Evolutionary conservation across 768 basidiomycete genomes (phyloP).

Genomic region (Gloeostereum incarnatum): DNA sequence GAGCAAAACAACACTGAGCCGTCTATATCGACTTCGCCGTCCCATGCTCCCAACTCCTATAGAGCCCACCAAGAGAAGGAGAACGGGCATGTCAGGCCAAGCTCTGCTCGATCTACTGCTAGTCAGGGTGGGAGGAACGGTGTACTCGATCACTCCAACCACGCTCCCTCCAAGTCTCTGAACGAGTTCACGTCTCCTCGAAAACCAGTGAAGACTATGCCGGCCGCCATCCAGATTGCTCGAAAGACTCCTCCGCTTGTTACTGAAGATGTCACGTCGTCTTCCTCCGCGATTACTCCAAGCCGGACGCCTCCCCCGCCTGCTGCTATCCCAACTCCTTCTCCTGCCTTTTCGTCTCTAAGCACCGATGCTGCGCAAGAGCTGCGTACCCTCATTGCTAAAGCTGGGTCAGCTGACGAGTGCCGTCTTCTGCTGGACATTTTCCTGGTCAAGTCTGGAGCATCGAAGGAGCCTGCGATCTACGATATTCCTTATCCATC

Average conservation of each 20-base stretch:
- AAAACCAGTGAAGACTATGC: too few relatives aligned
- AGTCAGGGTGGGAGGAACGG: too few relatives aligned
- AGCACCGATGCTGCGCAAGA: conserved; percentile 46
- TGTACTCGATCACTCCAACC: too few relatives aligned
- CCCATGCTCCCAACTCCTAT: too few relatives aligned
- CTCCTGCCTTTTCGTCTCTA: background rate
- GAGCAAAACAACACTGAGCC: conserved; percentile 12
- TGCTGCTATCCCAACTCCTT: background rate
- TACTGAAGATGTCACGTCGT: too few relatives aligned
- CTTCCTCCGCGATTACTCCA: conserved; percentile 22
- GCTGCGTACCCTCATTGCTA: conserved; percentile 56
- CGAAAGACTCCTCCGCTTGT: background rate
- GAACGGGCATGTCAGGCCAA: too few relatives aligned
- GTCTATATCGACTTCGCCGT: too few relatives aligned
- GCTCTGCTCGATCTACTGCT: too few relatives aligned
- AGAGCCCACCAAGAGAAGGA: too few relatives aligned
- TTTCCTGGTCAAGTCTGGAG: conserved; percentile 60
- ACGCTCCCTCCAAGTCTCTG: too few relatives aligned
- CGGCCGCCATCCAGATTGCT: background rate
- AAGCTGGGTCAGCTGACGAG: conserved; percentile 70
- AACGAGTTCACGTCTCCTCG: too few relatives aligned
- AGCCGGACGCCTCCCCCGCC: background rate
- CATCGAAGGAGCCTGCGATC: conserved; percentile 20
- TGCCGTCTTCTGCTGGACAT: conserved; percentile 81
- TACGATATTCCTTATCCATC: conserved; percentile 22